Evolutionary conservation across 306 rosid species (phyloP).

Genomic region (Crataegus laevigata): DNA sequence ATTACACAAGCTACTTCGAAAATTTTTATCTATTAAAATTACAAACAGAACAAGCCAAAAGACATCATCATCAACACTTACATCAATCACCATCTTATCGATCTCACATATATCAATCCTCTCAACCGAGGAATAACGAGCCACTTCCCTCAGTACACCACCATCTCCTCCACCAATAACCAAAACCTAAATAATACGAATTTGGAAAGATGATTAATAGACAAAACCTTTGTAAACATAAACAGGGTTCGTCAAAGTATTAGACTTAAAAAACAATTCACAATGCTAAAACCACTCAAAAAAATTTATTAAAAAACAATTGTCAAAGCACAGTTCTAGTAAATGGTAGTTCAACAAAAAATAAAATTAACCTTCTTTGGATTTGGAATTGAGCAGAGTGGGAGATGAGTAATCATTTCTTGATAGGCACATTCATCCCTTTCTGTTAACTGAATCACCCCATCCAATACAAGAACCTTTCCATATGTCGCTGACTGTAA

Average conservation of each 20-base stretch:
- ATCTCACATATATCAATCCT: constrained; percentile 92
- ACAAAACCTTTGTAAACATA: neutral
- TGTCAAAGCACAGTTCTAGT: neutral
- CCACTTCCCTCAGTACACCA: constrained; percentile 92
- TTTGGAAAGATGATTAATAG: constrained; percentile 10
- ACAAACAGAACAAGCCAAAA: neutral
- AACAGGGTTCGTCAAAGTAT: neutral
- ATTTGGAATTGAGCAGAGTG: constrained; percentile 86
- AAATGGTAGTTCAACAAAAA: neutral
- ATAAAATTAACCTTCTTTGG: constrained; percentile 61
- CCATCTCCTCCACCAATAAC: constrained; percentile 99
- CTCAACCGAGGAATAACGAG: constrained; percentile 83
- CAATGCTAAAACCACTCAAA: neutral
- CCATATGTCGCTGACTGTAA: constrained; percentile 92
- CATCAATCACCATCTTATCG: constrained; percentile 96
- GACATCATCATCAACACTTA: constrained; percentile 27
- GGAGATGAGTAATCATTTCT: constrained; percentile 96
- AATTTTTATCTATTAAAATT: neutral
- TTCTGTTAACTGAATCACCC: constrained; percentile 97
- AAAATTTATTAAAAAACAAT: neutral
- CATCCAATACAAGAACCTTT: constrained; percentile 92
- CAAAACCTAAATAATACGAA: constrained; percentile 55
- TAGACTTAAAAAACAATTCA: neutral
- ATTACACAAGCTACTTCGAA: neutral
- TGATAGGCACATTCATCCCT: constrained; percentile 99